These are phyloP conservation scores for Emiliania huxleyi DNA, from an alignment of 78 protist genomes.

Conservation along the genomic window DNA sequence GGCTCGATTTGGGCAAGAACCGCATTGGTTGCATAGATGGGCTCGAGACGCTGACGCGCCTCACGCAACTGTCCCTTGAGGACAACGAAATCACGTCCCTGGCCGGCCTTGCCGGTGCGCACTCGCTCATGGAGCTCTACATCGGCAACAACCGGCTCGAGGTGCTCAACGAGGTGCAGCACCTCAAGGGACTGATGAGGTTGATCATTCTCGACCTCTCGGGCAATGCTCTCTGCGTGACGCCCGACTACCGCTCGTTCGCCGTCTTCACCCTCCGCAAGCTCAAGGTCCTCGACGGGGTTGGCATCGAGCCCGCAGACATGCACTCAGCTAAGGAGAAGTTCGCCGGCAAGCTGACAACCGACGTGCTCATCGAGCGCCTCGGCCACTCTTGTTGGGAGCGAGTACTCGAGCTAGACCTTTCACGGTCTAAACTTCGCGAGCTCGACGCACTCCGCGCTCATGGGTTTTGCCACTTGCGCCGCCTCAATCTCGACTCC, in stretches of 20 bases:
- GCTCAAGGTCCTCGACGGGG: slow-evolving; percentile 69
- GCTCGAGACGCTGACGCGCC: neutral
- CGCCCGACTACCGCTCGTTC: slow-evolving; percentile 13
- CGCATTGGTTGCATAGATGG: slow-evolving; percentile 25
- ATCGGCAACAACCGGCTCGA: slow-evolving; percentile 51
- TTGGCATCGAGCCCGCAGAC: slow-evolving; percentile 50
- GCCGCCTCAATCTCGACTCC: slow-evolving; percentile 47
- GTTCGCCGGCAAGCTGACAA: slow-evolving; percentile 43
- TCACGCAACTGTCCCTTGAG: slow-evolving; percentile 55
- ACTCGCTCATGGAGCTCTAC: slow-evolving; percentile 57
- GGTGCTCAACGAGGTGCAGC: neutral
- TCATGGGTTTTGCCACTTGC: slow-evolving; percentile 25
- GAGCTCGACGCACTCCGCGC: slow-evolving; percentile 37
- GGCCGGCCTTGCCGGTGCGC: neutral
- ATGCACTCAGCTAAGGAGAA: neutral
- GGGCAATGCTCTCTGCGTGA: slow-evolving; percentile 49
- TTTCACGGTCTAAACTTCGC: neutral
- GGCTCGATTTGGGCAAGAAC: slow-evolving; percentile 60
- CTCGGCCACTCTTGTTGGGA: neutral
- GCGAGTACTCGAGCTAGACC: slow-evolving; percentile 31
- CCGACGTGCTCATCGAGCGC: slow-evolving; percentile 44
- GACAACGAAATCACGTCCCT: slow-evolving; percentile 58
- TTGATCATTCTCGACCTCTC: slow-evolving; percentile 61
- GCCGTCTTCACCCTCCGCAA: slow-evolving; percentile 45
- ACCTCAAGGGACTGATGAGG: slow-evolving; percentile 37